These are phyloP conservation scores for Cryptosporidium viatorum DNA, from an alignment of 169 alveolate genomes.

Conservation along the genomic window DNA sequence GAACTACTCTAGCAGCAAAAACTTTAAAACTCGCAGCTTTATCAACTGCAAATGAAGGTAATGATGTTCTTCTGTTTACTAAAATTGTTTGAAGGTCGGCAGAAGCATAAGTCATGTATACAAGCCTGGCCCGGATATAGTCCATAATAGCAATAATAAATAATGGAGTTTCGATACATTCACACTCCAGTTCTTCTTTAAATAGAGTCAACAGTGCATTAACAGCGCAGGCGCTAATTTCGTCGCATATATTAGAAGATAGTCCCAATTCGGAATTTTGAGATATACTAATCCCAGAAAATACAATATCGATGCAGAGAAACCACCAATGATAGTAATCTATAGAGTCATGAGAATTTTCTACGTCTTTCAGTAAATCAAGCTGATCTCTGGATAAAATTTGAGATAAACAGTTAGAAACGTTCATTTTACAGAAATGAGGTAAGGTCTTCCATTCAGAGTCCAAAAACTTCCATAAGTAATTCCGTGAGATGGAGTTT, in stretches of 20 bases:
- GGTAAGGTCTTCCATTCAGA: constrained; percentile 32
- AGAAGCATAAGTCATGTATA: constrained; percentile 59
- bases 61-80: constrained; percentile 55
- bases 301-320: constrained; percentile 49
- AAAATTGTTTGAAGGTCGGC: constrained; percentile 52
- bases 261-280: constrained; percentile 14
- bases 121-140: constrained; percentile 59
- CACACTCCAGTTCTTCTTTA: constrained; percentile 13
- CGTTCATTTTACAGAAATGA: constrained; percentile 35
- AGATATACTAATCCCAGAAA: constrained; percentile 48
- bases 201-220: constrained; percentile 21
- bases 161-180: not conserved
- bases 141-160: constrained; percentile 53
- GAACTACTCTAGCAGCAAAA: constrained; percentile 69
- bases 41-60: constrained; percentile 40
- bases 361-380: not conserved
- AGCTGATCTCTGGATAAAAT: not conserved
- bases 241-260: constrained; percentile 2
- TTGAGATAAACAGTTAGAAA: not conserved
- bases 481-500: not conserved
- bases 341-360: not conserved
- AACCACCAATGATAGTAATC: constrained; percentile 75
- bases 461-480: constrained; percentile 33
- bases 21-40: constrained; percentile 45
- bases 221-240: constrained; percentile 1